phyloP scores from a whole-genome alignment of 352 stramenopile species.

The Achlya hypogyna region DNA sequence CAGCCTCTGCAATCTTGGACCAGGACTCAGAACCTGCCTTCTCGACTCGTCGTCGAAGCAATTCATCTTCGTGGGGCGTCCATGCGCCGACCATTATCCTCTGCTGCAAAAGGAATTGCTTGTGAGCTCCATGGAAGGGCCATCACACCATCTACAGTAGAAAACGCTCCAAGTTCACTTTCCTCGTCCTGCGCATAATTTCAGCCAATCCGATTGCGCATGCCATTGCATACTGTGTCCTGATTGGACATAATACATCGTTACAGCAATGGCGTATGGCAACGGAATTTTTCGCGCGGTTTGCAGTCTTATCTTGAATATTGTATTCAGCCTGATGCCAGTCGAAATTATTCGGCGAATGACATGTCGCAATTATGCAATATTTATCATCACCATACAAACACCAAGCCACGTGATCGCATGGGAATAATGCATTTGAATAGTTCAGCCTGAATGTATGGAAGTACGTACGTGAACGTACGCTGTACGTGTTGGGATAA shows the following conservation, averaged over 20 bases:
- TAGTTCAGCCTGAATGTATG: too few relatives aligned
- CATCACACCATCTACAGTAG: not conserved
- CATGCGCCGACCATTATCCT: constrained; percentile 12
- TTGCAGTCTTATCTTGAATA: not conserved
- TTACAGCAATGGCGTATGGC: constrained; percentile 2
- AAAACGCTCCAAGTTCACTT: not conserved
- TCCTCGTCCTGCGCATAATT: constrained; percentile 1
- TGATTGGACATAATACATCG: not conserved
- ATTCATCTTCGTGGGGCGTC: constrained; percentile 10
- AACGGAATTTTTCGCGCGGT: not conserved
- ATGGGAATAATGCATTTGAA: not conserved
- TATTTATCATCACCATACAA: not conserved
- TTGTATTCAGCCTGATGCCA: not conserved
- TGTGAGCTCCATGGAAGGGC: not conserved
- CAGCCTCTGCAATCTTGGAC: constrained; percentile 12
- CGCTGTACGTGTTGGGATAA: not conserved
- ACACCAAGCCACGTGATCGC: not conserved
- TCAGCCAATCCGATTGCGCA: not conserved
- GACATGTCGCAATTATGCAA: not conserved
- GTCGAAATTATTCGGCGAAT: not conserved
- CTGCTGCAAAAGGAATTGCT: not conserved
- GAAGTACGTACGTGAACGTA: not conserved
- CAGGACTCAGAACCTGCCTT: constrained; percentile 11
- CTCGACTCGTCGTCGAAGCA: constrained; percentile 8
- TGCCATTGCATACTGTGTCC: not conserved